Percentiles rank a stretch among this genome's conserved stretches.
phyloP scores from a whole-genome alignment of 495 filamentous ascomycete species.

The Talaromyces trachyspermus region DNA sequence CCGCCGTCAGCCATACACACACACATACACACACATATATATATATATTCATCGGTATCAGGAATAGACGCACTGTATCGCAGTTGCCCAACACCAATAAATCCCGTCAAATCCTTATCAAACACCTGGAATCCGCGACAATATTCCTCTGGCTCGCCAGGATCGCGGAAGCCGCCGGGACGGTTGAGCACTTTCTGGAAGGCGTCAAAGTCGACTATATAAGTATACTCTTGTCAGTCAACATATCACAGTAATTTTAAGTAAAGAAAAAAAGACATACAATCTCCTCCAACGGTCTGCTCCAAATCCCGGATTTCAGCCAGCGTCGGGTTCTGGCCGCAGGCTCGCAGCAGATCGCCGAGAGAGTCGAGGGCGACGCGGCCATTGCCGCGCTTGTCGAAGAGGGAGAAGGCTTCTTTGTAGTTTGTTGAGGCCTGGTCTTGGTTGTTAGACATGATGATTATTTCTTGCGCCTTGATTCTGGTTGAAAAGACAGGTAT shows the following conservation, averaged over 20 bases:
- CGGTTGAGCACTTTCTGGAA: conserved; percentile 94
- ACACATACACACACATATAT: no score
- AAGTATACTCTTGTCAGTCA: background rate
- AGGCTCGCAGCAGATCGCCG: conserved; percentile 89
- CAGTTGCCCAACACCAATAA: conserved; percentile 93
- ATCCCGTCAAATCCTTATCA: conserved; percentile 97
- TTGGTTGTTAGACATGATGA: conserved; percentile 18
- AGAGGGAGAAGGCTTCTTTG: conserved; percentile 99
- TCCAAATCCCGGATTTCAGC: conserved; percentile 87
- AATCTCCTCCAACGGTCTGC: conserved; percentile 78
- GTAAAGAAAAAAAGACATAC: conserved; percentile 55
- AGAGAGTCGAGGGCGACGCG: conserved; percentile 79
- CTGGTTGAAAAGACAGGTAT: background rate
- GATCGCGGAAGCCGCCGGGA: conserved; percentile 95
- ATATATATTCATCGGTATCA: background rate
- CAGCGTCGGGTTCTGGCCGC: conserved; percentile 94
- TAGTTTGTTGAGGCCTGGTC: conserved; percentile 96
- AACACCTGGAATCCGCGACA: conserved; percentile 98
- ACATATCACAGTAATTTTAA: no score
- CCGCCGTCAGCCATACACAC: background rate
- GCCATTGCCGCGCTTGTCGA: conserved; percentile 95
- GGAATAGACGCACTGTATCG: conserved; percentile 60
- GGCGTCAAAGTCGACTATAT: conserved; percentile 89
- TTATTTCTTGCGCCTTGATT: background rate
- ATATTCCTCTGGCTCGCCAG: conserved; percentile 95